A percentile compares a stretch with the other conserved stretches of the same genome.
Evolutionary conservation across 306 rosid genomes (phyloP).

Genomic region (Sesbania bispinosa): DNA sequence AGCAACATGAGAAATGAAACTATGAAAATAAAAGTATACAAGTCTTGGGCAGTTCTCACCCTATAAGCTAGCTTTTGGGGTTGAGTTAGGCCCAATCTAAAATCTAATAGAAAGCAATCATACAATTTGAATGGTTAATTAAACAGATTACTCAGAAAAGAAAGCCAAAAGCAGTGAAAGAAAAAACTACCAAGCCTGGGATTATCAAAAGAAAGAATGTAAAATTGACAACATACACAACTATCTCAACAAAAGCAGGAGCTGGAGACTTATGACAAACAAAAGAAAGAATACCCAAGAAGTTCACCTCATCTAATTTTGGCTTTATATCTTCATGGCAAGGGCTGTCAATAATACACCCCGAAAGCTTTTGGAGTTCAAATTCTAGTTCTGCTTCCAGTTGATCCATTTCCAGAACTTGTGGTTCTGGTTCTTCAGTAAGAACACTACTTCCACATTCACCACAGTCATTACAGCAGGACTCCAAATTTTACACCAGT

Average conservation of each 20-base stretch:
- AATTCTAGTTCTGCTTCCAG: slow-evolving; percentile 75
- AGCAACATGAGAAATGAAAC: not conserved
- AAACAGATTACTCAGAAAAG: not conserved
- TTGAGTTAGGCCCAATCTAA: no score
- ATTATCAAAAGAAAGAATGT: not conserved
- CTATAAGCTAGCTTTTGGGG: no score
- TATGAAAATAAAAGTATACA: no score
- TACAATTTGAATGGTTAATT: not conserved
- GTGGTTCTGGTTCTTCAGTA: slow-evolving; percentile 59
- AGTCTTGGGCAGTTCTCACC: no score
- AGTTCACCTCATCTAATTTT: slow-evolving; percentile 45
- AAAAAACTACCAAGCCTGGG: not conserved
- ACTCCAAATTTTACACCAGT: slow-evolving; percentile 18
- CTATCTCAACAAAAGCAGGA: not conserved
- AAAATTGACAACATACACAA: not conserved
- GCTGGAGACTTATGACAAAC: not conserved
- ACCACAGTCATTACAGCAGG: slow-evolving; percentile 34
- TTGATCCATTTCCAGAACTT: slow-evolving; percentile 50
- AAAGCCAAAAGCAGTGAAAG: not conserved
- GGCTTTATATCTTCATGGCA: slow-evolving; percentile 24
- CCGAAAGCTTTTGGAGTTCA: slow-evolving; percentile 70
- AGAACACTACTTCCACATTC: slow-evolving; percentile 67
- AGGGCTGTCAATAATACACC: slow-evolving; percentile 44
- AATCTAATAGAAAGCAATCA: no score
- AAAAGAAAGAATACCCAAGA: slow-evolving; percentile 1